Percentiles rank a stretch among this genome's conserved stretches.
Conservation (phyloP, 179 eudicot genomes). For the Beta lomatogona region DNA sequence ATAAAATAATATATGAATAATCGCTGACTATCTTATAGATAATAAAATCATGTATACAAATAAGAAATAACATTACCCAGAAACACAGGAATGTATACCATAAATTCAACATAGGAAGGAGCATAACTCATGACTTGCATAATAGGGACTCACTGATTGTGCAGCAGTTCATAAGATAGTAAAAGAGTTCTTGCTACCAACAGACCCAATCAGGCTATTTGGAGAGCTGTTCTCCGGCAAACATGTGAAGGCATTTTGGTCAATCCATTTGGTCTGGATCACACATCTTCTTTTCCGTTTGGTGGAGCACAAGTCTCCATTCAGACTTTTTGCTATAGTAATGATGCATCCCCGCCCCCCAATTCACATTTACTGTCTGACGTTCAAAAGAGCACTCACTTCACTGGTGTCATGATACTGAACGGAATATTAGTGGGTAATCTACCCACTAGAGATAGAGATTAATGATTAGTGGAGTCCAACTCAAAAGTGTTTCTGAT, state of each 20-base stretch:
- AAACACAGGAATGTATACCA: background rate
- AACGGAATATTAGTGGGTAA: too few relatives aligned
- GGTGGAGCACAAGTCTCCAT: too few relatives aligned
- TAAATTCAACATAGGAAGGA: background rate
- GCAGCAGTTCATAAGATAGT: background rate
- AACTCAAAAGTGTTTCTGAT: too few relatives aligned
- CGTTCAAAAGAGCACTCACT: background rate
- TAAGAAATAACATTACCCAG: background rate
- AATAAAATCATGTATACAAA: background rate
- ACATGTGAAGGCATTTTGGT: too few relatives aligned
- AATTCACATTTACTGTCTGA: background rate
- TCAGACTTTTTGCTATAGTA: too few relatives aligned
- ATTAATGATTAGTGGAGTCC: too few relatives aligned
- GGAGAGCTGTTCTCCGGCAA: too few relatives aligned
- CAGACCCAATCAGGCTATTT: background rate
- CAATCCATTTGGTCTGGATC: too few relatives aligned
- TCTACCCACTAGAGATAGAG: too few relatives aligned
- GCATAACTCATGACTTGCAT: background rate
- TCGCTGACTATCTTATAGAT: background rate
- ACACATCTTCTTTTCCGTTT: too few relatives aligned
- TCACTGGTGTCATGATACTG: too few relatives aligned
- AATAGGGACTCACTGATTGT: background rate
- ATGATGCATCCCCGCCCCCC: too few relatives aligned
- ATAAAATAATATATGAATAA: constrained; percentile 8
- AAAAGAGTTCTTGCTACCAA: background rate